These are phyloP conservation scores for Trypanosoma conorhini DNA, from an alignment of 208 protist species.

Conservation along the genomic window DNA sequence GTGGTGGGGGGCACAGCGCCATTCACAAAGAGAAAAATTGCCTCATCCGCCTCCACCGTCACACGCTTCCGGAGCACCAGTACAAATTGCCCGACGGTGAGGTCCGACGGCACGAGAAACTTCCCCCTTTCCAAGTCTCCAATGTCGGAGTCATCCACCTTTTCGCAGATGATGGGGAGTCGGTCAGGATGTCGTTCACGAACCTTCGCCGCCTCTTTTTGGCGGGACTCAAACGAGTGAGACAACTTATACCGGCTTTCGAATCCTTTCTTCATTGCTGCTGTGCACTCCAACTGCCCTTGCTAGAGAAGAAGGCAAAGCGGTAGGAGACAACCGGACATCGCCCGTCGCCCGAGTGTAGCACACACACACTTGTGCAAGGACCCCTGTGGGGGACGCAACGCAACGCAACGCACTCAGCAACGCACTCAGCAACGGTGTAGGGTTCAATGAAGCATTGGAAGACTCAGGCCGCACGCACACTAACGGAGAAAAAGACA, in stretches of 20 bases:
- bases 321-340: too few species aligned
- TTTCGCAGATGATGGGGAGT: constrained; percentile 94
- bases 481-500: too few species aligned
- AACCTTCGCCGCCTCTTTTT: constrained; percentile 59
- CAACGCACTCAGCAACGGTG: too few species aligned
- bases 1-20: constrained; percentile 87
- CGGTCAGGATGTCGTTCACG: constrained; percentile 82
- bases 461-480: too few species aligned
- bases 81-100: constrained; percentile 94
- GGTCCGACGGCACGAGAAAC: constrained; percentile 81
- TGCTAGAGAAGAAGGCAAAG: too few species aligned
- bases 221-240: constrained; percentile 74
- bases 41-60: constrained; percentile 88
- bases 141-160: constrained; percentile 82
- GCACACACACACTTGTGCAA: too few species aligned
- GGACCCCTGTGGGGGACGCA: too few species aligned
- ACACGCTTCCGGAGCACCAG: constrained; percentile 94
- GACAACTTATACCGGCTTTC: constrained; percentile 55
- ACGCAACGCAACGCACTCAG: too few species aligned
- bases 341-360: too few species aligned
- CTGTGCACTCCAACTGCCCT: too few species aligned
- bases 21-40: constrained; percentile 95
- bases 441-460: too few species aligned
- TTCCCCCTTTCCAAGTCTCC: constrained; percentile 94
- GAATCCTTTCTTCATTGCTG: too few species aligned